Base-by-base conservation (phyloP, 257 asterid genomes). In the Lycium ferocissimum region DNA sequence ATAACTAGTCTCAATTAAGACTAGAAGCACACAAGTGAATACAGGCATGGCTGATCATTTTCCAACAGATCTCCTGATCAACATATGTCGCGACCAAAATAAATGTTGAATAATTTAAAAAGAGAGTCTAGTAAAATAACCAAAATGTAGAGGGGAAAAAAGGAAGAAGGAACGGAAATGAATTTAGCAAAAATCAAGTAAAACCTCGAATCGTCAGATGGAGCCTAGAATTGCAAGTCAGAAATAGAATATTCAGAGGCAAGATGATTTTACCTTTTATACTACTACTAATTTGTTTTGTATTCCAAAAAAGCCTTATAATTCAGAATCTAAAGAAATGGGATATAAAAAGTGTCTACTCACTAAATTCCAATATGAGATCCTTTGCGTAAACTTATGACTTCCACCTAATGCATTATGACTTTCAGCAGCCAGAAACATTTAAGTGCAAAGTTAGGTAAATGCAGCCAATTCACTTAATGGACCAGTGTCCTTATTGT, bases 381-480 rank as follows among this genome's bases (percentile, higher is more conserved):
- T 81, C 13, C 49, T 81, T 45, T 62, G 78, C 84, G 22, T 81
- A 81, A 66, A 14, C 15, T 43, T 5, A 37, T 14, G 20, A 53
- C 2, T 78, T 78, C 15, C 65, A 78, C 82, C 82, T 14, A 78
- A 78, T 78, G 15, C 65, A 78, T 14, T 26, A 76, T 53, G 11
- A 26, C 13, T 15, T 76, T 26, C 5, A 26, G 65, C 15, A 53
- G 26, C 63, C 54, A 3, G 9, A 38, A 15, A 43, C 1, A 12
- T 51, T 40, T 9, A 81, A 45, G 6, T 45, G 22, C 57, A 49
- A 81, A 53, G 90, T 89, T 90, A 70, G 89, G 92, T 87, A 79
- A 79, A 88, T 51, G 61, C 49, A 86, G 49, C 89, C 90, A 86
- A 75, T 62, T 85, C 2, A 43, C 75, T 49, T 75, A 75, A 62